A percentile compares a stretch with the other conserved stretches of the same genome.
Evolutionary conservation across 305 asterid species (phyloP).

Genomic region (Withania somnifera): DNA sequence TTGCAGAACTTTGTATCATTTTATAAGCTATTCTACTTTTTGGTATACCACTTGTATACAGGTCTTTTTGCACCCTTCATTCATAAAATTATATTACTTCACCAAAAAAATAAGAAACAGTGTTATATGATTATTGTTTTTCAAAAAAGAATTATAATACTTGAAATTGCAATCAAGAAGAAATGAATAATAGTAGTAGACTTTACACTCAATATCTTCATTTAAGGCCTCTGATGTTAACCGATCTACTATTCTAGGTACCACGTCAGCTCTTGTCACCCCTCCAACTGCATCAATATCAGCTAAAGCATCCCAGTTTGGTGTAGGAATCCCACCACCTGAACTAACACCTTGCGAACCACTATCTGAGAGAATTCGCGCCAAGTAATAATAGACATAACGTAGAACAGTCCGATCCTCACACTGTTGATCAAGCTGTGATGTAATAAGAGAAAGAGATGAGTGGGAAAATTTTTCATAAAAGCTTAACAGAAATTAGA

Average conservation of each 20-base stretch:
- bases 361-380: conserved; percentile 89
- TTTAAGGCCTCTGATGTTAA: conserved; percentile 83
- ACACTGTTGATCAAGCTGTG: conserved; percentile 98
- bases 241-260: conserved; percentile 79
- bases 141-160: not conserved
- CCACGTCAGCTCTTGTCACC: conserved; percentile 99
- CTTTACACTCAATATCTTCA: conserved; percentile 81
- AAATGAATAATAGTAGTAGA: conserved; percentile 14
- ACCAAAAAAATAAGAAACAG: not conserved
- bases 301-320: conserved; percentile 99
- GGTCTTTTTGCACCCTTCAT: not conserved
- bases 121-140: not conserved
- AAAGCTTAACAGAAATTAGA: not conserved
- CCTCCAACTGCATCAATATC: conserved; percentile 96
- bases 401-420: conserved; percentile 96
- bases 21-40: not conserved
- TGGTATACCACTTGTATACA: not conserved
- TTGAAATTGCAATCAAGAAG: conserved; percentile 4
- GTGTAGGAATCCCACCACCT: conserved; percentile 99
- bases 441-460: conserved; percentile 15
- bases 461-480: not conserved
- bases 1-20: not conserved
- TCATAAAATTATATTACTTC: not conserved
- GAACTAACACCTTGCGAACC: conserved; percentile 92
- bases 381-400: conserved; percentile 95